Evolutionary conservation across 1,284 basidiomycete species (phyloP).

Genomic region (Phellopilus nigrolimitatus): DNA sequence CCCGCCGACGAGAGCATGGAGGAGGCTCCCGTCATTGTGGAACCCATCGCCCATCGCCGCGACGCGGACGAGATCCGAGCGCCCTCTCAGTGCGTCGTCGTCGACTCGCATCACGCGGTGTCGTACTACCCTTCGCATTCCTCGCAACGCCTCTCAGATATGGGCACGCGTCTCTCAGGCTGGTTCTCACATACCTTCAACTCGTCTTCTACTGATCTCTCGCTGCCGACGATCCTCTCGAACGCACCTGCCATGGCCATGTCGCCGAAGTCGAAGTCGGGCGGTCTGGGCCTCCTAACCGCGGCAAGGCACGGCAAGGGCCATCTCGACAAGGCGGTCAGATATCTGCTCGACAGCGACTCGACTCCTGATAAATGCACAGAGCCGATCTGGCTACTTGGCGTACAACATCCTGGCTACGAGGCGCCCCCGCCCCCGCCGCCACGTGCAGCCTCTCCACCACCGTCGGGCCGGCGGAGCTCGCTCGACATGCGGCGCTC

Average conservation of each 20-base stretch:
- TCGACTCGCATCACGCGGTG: slow-evolving; percentile 41
- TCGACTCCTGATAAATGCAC: slow-evolving; percentile 73
- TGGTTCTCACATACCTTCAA: slow-evolving; percentile 76
- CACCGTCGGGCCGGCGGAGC: slow-evolving; percentile 31
- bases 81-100: slow-evolving; percentile 35
- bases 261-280: slow-evolving; percentile 44
- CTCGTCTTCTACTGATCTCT: slow-evolving; percentile 63
- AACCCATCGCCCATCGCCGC: slow-evolving; percentile 36
- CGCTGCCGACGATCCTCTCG: slow-evolving; percentile 55
- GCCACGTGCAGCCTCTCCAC: slow-evolving; percentile 27
- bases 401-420: slow-evolving; percentile 72
- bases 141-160: slow-evolving; percentile 38
- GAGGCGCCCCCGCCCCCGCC: slow-evolving; percentile 46
- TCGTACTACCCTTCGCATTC: slow-evolving; percentile 29
- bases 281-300: slow-evolving; percentile 41
- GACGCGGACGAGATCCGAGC: slow-evolving; percentile 43
- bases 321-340: slow-evolving; percentile 72
- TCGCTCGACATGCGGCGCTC: slow-evolving; percentile 38
- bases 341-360: slow-evolving; percentile 82
- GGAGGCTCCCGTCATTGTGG: slow-evolving; percentile 49
- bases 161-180: slow-evolving; percentile 63
- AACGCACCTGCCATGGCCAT: slow-evolving; percentile 33
- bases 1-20: slow-evolving; percentile 30
- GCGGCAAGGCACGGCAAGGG: slow-evolving; percentile 70
- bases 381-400: slow-evolving; percentile 82